These are phyloP conservation scores for Oldenlandia corymbosa DNA, from an alignment of 257 asterid genomes.

Conservation along the genomic window DNA sequence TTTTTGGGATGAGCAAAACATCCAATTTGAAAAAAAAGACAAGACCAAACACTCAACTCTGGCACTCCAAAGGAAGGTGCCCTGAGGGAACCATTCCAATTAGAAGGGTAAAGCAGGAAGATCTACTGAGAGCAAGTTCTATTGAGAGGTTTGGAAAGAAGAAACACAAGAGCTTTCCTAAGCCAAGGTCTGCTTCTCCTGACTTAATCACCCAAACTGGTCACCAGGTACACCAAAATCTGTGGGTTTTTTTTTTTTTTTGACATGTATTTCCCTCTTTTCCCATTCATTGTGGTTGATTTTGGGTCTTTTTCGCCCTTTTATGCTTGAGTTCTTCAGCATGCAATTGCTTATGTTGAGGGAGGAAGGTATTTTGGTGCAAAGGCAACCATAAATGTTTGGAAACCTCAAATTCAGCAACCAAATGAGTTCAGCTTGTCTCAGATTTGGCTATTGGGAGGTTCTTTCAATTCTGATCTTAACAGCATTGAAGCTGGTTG, in stretches of 20 bases:
- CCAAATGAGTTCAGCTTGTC: slow-evolving; percentile 32
- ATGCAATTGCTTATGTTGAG: slow-evolving; percentile 56
- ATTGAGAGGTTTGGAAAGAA: slow-evolving; percentile 64
- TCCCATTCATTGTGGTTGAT: slow-evolving; percentile 20
- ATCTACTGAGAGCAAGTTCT: slow-evolving; percentile 59
- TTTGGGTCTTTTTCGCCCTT: too few species aligned
- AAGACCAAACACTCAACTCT: slow-evolving; percentile 42
- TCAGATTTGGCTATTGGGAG: slow-evolving; percentile 29
- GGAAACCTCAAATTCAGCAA: slow-evolving; percentile 30
- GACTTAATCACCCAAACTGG: slow-evolving; percentile 60
- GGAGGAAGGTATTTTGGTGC: slow-evolving; percentile 32
- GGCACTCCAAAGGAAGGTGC: slow-evolving; percentile 80
- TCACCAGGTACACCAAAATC: slow-evolving; percentile 52
- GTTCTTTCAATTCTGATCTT: slow-evolving; percentile 27
- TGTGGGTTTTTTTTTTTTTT: neutral
- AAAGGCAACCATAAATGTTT: slow-evolving; percentile 32
- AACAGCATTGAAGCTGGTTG: slow-evolving; percentile 38
- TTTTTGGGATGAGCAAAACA: slow-evolving; percentile 32
- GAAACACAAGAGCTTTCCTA: slow-evolving; percentile 33
- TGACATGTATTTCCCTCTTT: slow-evolving; percentile 13
- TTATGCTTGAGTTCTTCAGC: slow-evolving; percentile 56
- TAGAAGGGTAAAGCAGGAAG: slow-evolving; percentile 62
- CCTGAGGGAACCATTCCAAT: slow-evolving; percentile 73
- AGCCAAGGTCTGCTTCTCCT: slow-evolving; percentile 49
- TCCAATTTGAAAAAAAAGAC: slow-evolving; percentile 16